Evolutionary conservation across 139 green algal species (phyloP).

Genomic region (Choricystis sp.): DNA sequence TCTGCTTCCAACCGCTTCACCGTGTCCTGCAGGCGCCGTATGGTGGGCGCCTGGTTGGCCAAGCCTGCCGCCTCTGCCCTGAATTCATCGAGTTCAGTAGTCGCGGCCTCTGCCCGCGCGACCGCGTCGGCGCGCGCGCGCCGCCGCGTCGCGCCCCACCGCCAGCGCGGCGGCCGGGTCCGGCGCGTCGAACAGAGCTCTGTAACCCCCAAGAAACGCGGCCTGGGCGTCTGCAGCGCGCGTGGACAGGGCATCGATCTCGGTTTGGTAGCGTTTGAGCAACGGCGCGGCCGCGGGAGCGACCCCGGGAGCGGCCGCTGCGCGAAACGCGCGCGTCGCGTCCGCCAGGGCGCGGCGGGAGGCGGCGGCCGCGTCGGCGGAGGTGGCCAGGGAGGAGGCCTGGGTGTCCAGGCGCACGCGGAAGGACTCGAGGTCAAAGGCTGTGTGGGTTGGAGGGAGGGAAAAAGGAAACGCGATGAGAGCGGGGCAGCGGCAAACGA

Average conservation of each 20-base stretch:
- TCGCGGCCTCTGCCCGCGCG: too few relatives aligned
- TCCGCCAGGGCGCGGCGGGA: not conserved
- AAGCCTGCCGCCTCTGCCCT: not conserved
- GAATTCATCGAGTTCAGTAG: not conserved
- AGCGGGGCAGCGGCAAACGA: not conserved
- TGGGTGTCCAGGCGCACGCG: not conserved
- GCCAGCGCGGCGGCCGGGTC: not conserved
- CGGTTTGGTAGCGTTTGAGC: not conserved
- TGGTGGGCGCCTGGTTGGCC: not conserved
- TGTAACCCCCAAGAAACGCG: not conserved
- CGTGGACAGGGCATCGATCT: not conserved
- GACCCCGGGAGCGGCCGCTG: too few relatives aligned
- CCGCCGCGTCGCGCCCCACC: too few relatives aligned
- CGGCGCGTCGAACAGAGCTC: not conserved
- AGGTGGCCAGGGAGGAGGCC: too few relatives aligned
- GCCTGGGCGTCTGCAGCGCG: not conserved
- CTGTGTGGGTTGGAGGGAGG: not conserved
- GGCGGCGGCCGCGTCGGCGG: not conserved
- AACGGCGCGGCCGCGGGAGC: not conserved
- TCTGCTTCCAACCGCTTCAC: not conserved
- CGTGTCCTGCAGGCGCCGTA: not conserved
- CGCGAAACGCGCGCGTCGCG: not conserved
- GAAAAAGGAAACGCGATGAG: not conserved
- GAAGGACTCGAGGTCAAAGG: not conserved
- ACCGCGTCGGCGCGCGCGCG: not conserved